Evolutionary conservation across 2,329 filamentous ascomycete genomes (phyloP).

Genomic region (Thermoascus crustaceus): DNA sequence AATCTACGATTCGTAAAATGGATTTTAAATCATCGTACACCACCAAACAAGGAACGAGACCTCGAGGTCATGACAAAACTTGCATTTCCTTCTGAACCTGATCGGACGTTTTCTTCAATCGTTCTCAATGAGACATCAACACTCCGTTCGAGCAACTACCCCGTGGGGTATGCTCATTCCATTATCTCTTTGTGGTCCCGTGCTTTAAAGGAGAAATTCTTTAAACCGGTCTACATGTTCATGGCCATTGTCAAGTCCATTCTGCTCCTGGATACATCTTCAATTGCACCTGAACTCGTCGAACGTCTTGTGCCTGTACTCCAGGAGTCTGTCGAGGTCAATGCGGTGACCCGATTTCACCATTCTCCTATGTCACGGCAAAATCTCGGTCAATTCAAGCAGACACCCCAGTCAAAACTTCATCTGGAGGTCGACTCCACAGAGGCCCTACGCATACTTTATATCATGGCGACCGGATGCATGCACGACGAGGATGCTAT

Average conservation of each 20-base stretch:
- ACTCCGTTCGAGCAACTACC: constrained; percentile 37
- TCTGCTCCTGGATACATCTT: constrained; percentile 30
- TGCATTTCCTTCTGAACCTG: constrained; percentile 45
- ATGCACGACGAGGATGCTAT: constrained; percentile 35
- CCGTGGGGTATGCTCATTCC: constrained; percentile 41
- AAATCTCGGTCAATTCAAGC: constrained; percentile 30
- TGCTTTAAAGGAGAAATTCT: constrained; percentile 48
- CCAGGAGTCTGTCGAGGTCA: constrained; percentile 43
- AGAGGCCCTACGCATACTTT: constrained; percentile 47
- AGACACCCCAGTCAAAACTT: constrained; percentile 35
- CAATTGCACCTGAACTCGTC: constrained; percentile 29
- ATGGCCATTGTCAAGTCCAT: constrained; percentile 34
- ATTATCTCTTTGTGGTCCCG: constrained; percentile 49
- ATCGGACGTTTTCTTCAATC: constrained; percentile 44
- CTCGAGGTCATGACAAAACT: constrained; percentile 47
- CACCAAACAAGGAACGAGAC: constrained; percentile 40
- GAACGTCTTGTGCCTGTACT: constrained; percentile 32
- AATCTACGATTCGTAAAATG: constrained; percentile 42
- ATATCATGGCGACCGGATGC: constrained; percentile 44
- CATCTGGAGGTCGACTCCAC: constrained; percentile 46
- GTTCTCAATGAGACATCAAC: constrained; percentile 45
- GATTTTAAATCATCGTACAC: constrained; percentile 49
- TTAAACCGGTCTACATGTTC: constrained; percentile 34
- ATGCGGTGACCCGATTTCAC: constrained; percentile 45
- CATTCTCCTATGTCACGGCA: constrained; percentile 36